phyloP scores from a whole-genome alignment of 2,329 filamentous ascomycete genomes.

The Ophiostoma angusticollis region DNA sequence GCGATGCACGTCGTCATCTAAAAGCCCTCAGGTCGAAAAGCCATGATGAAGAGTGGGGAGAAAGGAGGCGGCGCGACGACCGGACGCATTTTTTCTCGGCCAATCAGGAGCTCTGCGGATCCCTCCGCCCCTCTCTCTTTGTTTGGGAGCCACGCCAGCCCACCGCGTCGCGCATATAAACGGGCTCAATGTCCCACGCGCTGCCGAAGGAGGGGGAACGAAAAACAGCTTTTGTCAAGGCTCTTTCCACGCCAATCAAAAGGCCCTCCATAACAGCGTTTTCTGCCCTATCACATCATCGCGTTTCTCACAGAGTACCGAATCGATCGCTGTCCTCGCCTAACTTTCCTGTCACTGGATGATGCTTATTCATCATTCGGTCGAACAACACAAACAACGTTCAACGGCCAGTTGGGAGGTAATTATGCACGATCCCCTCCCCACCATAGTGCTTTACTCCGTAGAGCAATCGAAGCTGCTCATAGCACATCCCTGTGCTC shows the following conservation, averaged over 20 bases:
- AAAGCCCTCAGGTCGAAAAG: too few relatives aligned
- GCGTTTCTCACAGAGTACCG: too few relatives aligned
- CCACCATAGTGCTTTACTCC: too few relatives aligned
- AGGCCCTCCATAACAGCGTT: neutral
- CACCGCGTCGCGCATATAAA: slow-evolving; percentile 35
- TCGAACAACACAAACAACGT: neutral
- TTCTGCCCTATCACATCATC: slow-evolving; percentile 2
- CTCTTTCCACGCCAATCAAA: slow-evolving; percentile 3
- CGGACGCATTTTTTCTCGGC: neutral
- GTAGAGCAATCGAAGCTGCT: too few relatives aligned
- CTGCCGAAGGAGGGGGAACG: slow-evolving; percentile 8
- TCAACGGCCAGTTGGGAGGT: too few relatives aligned
- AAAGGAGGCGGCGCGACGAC: too few relatives aligned
- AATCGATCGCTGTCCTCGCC: too few relatives aligned
- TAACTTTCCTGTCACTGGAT: too few relatives aligned
- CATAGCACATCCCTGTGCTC: too few relatives aligned
- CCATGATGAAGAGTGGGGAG: too few relatives aligned
- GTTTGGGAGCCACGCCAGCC: slow-evolving; percentile 13
- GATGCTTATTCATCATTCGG: neutral
- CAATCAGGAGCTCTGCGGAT: slow-evolving; percentile 6
- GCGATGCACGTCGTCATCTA: too few relatives aligned
- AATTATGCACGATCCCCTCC: too few relatives aligned
- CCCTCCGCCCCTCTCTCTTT: slow-evolving; percentile 11
- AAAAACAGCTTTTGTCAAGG: slow-evolving; percentile 1
- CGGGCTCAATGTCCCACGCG: slow-evolving; percentile 29